phyloP scores from a whole-genome alignment of 2,329 filamentous ascomycete species.

The Tolypocladium album region DNA sequence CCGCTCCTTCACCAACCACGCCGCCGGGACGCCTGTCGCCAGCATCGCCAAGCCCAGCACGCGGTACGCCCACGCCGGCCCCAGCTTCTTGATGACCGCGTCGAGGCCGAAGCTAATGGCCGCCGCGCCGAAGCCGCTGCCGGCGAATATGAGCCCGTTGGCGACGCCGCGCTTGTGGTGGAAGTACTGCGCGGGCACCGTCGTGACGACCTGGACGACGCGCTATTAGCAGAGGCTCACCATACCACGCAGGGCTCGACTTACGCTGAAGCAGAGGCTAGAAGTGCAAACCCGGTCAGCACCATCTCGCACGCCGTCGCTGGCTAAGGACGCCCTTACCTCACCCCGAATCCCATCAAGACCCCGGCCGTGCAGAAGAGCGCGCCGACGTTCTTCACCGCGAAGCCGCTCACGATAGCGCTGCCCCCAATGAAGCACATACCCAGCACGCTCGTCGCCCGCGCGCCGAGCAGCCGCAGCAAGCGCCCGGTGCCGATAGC shows the following conservation, averaged over 20 bases:
- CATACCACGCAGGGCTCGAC: not conserved
- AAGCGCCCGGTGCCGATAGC: constrained; percentile 42
- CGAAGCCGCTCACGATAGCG: constrained; percentile 31
- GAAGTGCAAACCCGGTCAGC: not conserved
- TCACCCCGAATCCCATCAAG: not conserved
- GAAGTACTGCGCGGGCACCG: not conserved
- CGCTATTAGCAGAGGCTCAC: not conserved
- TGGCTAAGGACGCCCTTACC: not conserved
- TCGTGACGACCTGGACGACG: not conserved
- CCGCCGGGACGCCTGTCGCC: not conserved
- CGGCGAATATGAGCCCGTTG: not conserved
- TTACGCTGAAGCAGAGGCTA: not conserved
- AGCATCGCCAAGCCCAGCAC: not conserved
- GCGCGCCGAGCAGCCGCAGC: constrained; percentile 36
- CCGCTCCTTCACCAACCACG: not conserved
- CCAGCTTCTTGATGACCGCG: not conserved
- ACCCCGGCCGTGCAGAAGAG: not conserved
- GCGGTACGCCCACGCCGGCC: not conserved
- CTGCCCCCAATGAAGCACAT: constrained; percentile 38
- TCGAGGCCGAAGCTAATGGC: not conserved
- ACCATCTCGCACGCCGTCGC: not conserved
- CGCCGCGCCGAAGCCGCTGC: not conserved
- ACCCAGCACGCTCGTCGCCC: constrained; percentile 34
- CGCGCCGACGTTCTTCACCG: constrained; percentile 7
- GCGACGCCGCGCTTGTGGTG: not conserved